Base-by-base conservation (phyloP, 2,329 filamentous ascomycete genomes). In the Colletotrichum camelliae region DNA sequence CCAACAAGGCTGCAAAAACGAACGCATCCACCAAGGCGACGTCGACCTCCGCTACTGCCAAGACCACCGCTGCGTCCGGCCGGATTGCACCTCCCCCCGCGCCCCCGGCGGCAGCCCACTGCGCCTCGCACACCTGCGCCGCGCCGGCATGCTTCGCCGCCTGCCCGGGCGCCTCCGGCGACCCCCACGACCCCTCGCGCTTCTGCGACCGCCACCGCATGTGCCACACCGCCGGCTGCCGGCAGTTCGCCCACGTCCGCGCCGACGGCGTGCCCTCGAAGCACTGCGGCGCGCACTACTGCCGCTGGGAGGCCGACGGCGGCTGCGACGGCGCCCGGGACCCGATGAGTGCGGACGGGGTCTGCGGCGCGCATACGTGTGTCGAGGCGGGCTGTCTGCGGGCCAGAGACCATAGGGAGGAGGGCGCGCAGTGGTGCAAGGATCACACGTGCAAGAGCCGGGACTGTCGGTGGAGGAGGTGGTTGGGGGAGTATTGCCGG, bases 191-290 rank as follows among this genome's bases (percentile, higher is more conserved):
- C 18, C 67, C 77, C 4, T 68, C 76, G 15, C 76, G 78, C 5
- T 82, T 80, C 77, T 83, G 82, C 52, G 80, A 82, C 37, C 79
- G 80, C 2, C 82, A 84, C 43, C 78, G 81, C 21, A 77, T 77
- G 31, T 83, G 82, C 72, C 67, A 74, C 21, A 75, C 69, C 24
- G 68, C 66, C 0, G 76, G 77, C 8, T 83, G 82, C 61, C 60
- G 61, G 7, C 79, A 80, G 4, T 79, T 80, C 60, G 80, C 81
- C 24, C 78, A 82, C 74, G 69, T 78, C 29, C 78, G 81, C 15
- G 81, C 79, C 9, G 79, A 77, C 35, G 82, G 80, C 7, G 67
- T 77, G 35, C 62, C 75, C 15, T 79, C 80, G 13, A 78, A 77
- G 5, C 80, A 80, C 70, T 84, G 82, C 73, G 78, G 80, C 52